Evolutionary conservation across 176 grass and related monocot genomes (phyloP).

Genomic region (Melocanna baccifera): DNA sequence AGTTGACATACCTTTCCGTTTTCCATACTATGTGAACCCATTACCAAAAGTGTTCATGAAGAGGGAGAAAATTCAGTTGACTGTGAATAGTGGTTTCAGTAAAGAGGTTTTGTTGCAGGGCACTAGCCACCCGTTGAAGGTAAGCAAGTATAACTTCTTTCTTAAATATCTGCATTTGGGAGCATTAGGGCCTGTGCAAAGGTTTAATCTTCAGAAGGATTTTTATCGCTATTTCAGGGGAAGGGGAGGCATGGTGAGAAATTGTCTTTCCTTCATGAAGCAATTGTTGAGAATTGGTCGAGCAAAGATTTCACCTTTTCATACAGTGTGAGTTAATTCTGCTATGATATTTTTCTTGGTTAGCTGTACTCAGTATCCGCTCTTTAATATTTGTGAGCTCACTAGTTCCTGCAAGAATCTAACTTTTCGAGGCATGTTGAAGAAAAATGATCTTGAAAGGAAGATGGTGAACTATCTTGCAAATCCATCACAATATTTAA

Average conservation of each 20-base stretch:
- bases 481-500: slow-evolving; percentile 5
- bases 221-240: slow-evolving; percentile 58
- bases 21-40: slow-evolving; percentile 82
- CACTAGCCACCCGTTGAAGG: slow-evolving; percentile 90
- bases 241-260: slow-evolving; percentile 69
- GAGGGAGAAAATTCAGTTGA: slow-evolving; percentile 88
- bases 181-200: background rate
- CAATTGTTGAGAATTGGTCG: slow-evolving; percentile 86
- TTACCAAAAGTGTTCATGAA: slow-evolving; percentile 83
- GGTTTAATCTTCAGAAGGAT: slow-evolving; percentile 13
- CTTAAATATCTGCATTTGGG: slow-evolving; percentile 11
- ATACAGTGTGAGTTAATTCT: slow-evolving; percentile 67
- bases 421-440: background rate
- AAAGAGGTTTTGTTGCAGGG: slow-evolving; percentile 83
- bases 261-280: slow-evolving; percentile 76
- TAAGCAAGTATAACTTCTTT: slow-evolving; percentile 17
- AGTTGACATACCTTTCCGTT: slow-evolving; percentile 69
- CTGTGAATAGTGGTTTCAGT: slow-evolving; percentile 64
- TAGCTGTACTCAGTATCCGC: background rate
- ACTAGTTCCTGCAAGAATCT: slow-evolving; percentile 8
- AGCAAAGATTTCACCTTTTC: slow-evolving; percentile 77
- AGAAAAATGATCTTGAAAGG: background rate
- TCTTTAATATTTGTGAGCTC: background rate
- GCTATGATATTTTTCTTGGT: slow-evolving; percentile 20
- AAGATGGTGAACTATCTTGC: background rate